Evolutionary conservation across 2,329 filamentous ascomycete genomes (phyloP), one percentile per base, ranked within the genome.

Genomic region (Magnaporthales sp.): DNA sequence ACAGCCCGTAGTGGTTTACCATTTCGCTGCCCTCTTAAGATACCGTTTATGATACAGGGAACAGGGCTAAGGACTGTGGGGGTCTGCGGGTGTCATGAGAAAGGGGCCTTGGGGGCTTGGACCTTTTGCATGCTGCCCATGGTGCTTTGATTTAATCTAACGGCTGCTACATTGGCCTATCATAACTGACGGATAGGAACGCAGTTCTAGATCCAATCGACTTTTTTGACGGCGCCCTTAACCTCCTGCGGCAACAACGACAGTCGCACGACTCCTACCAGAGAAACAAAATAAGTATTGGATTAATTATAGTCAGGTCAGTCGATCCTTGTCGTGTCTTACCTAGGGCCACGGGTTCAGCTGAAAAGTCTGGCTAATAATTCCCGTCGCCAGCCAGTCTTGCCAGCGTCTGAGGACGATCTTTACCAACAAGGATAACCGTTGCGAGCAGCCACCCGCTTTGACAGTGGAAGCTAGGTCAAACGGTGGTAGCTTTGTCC

Each of bases 141-240:
- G 10, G 54, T 60, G 56, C 56, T 60, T 60, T 60, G 56, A 60
- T 27, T 60, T 60, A 60, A 60, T 60, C 22, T 27, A 60, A 60
- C 38, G 26, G 26, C 26, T 26, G 56, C 29, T 60, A 24, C 56
- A 60, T 27, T 27, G 24, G 56, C 56, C 24, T 60, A 26, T 60
- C 56, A 27, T 29, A 60, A 24, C 56, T 60, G 24, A 15, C 22
- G 56, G 24, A 27, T 15, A 60, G 56, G 15, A 15, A 60, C 56
- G 8, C n/a, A 26, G 8, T 58, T n/a, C 26, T 60, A 10, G 56
- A 27, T 27, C 24, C 26, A 60, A 24, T 60, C 22, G 26, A 27
- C 38, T 60, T 60, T 60, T 15, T 29, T 2, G 56, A 60, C 56
- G 56, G 26, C 24, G 56, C 56, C 13, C n/a, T 60, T 24, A 60